Base-by-base conservation (phyloP, 495 filamentous ascomycete species). In the Saxophila tyrrhenica region DNA sequence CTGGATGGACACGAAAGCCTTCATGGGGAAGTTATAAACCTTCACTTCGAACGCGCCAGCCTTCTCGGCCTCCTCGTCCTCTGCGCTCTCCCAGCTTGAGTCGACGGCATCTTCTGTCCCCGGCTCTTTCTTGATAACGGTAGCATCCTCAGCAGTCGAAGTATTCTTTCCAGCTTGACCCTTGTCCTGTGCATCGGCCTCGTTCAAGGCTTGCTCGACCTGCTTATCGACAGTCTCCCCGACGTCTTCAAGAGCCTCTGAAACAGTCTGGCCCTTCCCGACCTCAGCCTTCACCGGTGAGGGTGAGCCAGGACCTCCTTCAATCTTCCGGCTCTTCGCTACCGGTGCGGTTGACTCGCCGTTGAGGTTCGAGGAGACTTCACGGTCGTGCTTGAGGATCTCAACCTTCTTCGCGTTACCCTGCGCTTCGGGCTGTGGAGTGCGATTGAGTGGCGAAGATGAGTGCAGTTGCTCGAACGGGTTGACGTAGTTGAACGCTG, bases 11-110 rank as follows among this genome's bases (percentile, higher is more conserved):
- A 91, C 88, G 75, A 94, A 99, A 10, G 94, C 91, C 65, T 80
- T 84, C 79, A 99, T 86, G 16, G 90, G 94, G 70, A 99, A 95
- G 64, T 94, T 91, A 71, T 90, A 87, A 43, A 97, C 89, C 17
- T 64, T 65, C 25, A 77, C 70, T 45, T 81, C 73, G 10, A 81
- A 67, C 16, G 69, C 65, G 15, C 67, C 65, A 39, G 77, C 78
- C 25, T 75, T 75, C 3, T 76, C 69, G 57, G 80, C 76, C 23
- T 78, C 71, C 13, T 80, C 72, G 58, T 84, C 80, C 46, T 76
- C 67, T 3, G 58, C 58, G 45, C 55, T 58, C 43, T 62, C 59
- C 59, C 59, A 62, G 51, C 59, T 62, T 9, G 59, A 62, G 25
- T 52, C 54, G 13, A 56, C 29, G 3, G 49, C 57, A 17, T 55